Conservation (phyloP, 768 basidiomycete genomes). For the Imleria badia region DNA sequence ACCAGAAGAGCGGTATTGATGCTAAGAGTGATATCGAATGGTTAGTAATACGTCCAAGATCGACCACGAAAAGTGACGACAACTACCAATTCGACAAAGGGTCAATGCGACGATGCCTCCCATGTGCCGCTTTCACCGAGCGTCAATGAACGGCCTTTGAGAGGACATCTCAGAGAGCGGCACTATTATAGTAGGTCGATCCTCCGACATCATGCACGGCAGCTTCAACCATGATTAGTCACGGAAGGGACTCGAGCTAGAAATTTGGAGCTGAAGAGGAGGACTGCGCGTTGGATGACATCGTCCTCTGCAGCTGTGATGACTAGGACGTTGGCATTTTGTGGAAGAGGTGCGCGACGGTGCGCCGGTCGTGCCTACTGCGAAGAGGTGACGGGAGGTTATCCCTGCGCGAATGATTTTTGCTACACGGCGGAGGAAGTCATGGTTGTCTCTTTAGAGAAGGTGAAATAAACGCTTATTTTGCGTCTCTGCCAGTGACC, state of each 20-base stretch:
- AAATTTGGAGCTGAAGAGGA: slow-evolving; percentile 68
- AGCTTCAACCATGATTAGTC: slow-evolving; percentile 41
- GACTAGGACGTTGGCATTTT: slow-evolving; percentile 47
- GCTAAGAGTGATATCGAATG: neutral
- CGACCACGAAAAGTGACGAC: neutral
- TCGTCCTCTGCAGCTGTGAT: slow-evolving; percentile 56
- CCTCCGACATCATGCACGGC: slow-evolving; percentile 54
- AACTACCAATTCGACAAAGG: slow-evolving; percentile 21
- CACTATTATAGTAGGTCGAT: slow-evolving; percentile 60
- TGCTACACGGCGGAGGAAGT: slow-evolving; percentile 58
- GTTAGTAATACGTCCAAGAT: slow-evolving; percentile 1
- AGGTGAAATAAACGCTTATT: slow-evolving; percentile 60
- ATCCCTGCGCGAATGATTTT: slow-evolving; percentile 43
- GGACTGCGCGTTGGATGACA: slow-evolving; percentile 63
- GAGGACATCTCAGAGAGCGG: slow-evolving; percentile 70
- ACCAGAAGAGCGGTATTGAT: neutral
- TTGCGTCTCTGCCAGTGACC: slow-evolving; percentile 53
- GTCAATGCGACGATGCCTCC: slow-evolving; percentile 29
- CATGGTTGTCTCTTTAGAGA: slow-evolving; percentile 57
- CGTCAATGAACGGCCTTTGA: slow-evolving; percentile 51
- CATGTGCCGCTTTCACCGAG: slow-evolving; percentile 30
- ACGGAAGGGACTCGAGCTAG: slow-evolving; percentile 54
- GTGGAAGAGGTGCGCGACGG: slow-evolving; percentile 25
- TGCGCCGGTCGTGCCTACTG: slow-evolving; percentile 50
- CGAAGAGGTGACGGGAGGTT: slow-evolving; percentile 49